These are phyloP conservation scores for Physcomitrium patens DNA, from an alignment of 225 moss, liverwort and hornwort species.

Conservation along the genomic window DNA sequence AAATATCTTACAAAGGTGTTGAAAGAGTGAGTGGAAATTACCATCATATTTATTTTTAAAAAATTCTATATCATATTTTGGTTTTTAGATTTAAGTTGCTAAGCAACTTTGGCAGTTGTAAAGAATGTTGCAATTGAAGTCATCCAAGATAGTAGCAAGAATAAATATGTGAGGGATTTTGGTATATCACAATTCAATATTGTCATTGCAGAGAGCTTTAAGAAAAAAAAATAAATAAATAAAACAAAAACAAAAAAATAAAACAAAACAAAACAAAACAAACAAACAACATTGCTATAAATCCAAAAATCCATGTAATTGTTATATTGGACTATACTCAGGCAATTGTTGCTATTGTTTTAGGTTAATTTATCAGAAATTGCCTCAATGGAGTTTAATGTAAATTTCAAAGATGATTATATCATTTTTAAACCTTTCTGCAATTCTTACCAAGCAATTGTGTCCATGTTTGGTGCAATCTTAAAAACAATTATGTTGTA, in stretches of 20 bases:
- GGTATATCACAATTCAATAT: conserved; percentile 80
- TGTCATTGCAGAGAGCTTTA: conserved; percentile 80
- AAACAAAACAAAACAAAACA: too few species aligned
- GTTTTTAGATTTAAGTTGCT: conserved; percentile 68
- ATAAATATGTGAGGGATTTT: conserved; percentile 89
- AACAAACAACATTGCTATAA: conserved; percentile 71
- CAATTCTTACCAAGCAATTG: conserved; percentile 91
- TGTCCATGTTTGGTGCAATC: conserved; percentile 85
- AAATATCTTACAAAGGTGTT: background rate
- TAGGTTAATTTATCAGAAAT: too few species aligned
- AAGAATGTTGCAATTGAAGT: conserved; percentile 90
- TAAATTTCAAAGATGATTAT: conserved; percentile 89
- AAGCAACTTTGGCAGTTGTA: conserved; percentile 82
- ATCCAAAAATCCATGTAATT: conserved; percentile 80
- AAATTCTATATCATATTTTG: conserved; percentile 15
- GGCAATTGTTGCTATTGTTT: conserved; percentile 85
- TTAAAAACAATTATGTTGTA: conserved; percentile 80
- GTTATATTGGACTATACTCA: conserved; percentile 94
- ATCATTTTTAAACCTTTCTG: conserved; percentile 92
- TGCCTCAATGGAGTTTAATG: too few species aligned
- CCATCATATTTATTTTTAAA: background rate
- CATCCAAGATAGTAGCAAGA: conserved; percentile 78
- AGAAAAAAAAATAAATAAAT: too few species aligned
- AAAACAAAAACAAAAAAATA: too few species aligned
- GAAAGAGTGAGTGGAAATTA: background rate